Evolutionary conservation across 108 stramenopile species (phyloP).

Genomic region (Nitzschia sp.): DNA sequence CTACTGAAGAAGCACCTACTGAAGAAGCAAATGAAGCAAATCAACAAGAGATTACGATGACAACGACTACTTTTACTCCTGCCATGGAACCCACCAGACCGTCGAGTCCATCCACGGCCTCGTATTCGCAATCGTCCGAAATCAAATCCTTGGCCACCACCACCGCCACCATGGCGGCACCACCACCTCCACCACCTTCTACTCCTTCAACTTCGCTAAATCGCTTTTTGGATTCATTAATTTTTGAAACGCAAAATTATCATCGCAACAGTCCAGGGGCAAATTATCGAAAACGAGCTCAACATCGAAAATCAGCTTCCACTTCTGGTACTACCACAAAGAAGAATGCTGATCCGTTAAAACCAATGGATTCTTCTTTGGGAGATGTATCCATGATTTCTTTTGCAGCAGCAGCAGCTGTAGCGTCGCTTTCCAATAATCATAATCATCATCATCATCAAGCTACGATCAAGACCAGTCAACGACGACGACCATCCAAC

Average conservation of each 20-base stretch:
- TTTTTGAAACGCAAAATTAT: not conserved
- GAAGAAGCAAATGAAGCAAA: not conserved
- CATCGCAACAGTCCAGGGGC: constrained; percentile 9
- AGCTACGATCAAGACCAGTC: too few species aligned
- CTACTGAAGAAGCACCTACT: not conserved
- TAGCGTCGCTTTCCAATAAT: not conserved
- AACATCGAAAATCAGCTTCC: not conserved
- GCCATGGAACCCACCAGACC: too few species aligned
- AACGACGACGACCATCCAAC: not conserved
- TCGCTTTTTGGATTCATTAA: constrained; percentile 6
- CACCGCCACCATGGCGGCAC: not conserved
- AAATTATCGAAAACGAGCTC: constrained; percentile 4
- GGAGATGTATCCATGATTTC: not conserved
- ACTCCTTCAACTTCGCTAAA: not conserved
- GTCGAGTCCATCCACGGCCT: not conserved
- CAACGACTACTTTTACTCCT: not conserved
- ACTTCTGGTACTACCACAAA: not conserved
- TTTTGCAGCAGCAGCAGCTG: not conserved
- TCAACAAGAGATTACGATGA: not conserved
- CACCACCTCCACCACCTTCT: not conserved
- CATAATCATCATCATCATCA: too few species aligned
- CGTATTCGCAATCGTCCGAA: not conserved
- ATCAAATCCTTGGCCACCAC: not conserved
- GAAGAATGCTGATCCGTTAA: not conserved
- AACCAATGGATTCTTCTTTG: not conserved